Percentiles rank a stretch among this genome's conserved stretches.
Evolutionary conservation across 352 stramenopile species (phyloP).

Genomic region (Phytophthora hibernalis): DNA sequence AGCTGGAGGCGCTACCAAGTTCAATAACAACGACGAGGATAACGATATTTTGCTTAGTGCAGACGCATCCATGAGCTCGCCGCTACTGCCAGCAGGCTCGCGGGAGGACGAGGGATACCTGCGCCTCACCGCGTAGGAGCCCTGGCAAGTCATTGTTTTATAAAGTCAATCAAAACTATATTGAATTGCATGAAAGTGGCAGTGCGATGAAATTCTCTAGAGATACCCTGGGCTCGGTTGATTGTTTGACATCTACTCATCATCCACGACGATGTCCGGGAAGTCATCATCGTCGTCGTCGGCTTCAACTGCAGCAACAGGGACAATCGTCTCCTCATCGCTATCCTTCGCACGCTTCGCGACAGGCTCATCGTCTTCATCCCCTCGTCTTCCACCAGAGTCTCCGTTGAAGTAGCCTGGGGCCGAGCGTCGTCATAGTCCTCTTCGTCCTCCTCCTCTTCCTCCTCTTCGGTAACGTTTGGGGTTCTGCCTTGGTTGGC

Average conservation of each 20-base stretch:
- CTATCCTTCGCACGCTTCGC: slow-evolving; percentile 43
- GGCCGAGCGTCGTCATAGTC: slow-evolving; percentile 53
- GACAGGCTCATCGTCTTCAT: slow-evolving; percentile 29
- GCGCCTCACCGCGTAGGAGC: slow-evolving; percentile 43
- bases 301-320: slow-evolving; percentile 26
- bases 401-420: slow-evolving; percentile 6
- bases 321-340: slow-evolving; percentile 33
- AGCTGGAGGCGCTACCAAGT: slow-evolving; percentile 22
- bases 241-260: slow-evolving; percentile 48
- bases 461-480: slow-evolving; percentile 32
- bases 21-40: slow-evolving; percentile 48
- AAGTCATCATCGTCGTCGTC: slow-evolving; percentile 74
- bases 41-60: slow-evolving; percentile 65
- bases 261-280: slow-evolving; percentile 82
- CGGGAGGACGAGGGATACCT: slow-evolving; percentile 63
- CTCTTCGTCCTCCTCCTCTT: slow-evolving; percentile 43
- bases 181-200: slow-evolving; percentile 15
- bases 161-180: slow-evolving; percentile 34
- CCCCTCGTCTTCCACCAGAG: slow-evolving; percentile 23
- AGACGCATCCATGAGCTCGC: slow-evolving; percentile 73
- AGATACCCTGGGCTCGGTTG: background rate
- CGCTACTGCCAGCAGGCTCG: slow-evolving; percentile 53
- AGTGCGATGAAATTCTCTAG: slow-evolving; percentile 3
- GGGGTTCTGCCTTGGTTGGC: slow-evolving; percentile 10
- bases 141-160: slow-evolving; percentile 7